Evolutionary conservation across 345 rosid genomes (phyloP), one percentile per base, ranked within the genome.

Genomic region (Isatis tinctoria): DNA sequence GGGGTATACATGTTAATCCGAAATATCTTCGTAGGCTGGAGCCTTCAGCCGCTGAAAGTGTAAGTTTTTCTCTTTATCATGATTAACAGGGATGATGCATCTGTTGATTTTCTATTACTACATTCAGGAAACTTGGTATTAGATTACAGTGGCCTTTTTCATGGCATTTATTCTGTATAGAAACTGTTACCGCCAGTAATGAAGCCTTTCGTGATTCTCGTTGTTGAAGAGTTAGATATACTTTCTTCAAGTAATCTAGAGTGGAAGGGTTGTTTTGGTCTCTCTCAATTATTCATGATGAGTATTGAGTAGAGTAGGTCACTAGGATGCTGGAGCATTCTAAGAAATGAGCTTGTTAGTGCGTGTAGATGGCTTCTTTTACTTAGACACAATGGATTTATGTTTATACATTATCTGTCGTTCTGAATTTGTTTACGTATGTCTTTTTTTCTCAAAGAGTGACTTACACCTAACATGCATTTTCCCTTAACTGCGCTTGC

Each of bases 1-100:
- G 89, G 81, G 89, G 98, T 73, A 96, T 96, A 71, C 99, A 96
- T 88, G 98, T 96, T 75, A 96, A 96, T 75, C 98, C 99, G 10
- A 92, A 92, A 81, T 96, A 96, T 62, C 77, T 96, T 52, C 91
- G 95, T 57, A 96, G 87, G 81, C 58, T 87, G 82, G 96, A 93
- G 18, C 88, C 83, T 64, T 74, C 92, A 64, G 79, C 83, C 39
- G 73, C 82, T 6, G 90, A 96, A 64, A 86, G 52, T 82, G 99
- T 96, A 89, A 85, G 95, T 53, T 59, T 76, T 74, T 74, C 43
- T 40, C 26, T 65, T 57, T 66, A 16, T 49, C 10, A 54, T 13
- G 10, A 33, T 56, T 60, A 70, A 26, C 61, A 56, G 36, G 44
- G 28, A 28, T 64, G 51, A 35, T n/a, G 3, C 10, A 18, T 44